Evolutionary conservation across 805 yeast species (phyloP).

Genomic region (Henningerozyma blattae): DNA sequence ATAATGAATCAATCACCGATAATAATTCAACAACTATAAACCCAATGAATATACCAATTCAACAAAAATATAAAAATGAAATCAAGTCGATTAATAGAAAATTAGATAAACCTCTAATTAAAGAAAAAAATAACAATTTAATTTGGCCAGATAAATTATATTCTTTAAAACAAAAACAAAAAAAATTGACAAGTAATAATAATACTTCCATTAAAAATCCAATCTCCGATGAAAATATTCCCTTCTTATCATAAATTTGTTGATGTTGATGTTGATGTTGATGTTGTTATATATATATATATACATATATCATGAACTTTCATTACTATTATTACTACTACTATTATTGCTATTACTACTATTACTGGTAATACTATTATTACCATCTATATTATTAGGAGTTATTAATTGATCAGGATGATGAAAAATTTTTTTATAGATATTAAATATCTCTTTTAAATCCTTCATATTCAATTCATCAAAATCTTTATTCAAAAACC

Average conservation of each 20-base stretch:
- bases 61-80: conserved; percentile 8
- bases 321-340: neutral
- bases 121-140: neutral
- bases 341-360: neutral
- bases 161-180: conserved; percentile 1
- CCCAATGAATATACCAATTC: no score
- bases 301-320: neutral
- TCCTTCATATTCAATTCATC: conserved; percentile 22
- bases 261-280: neutral
- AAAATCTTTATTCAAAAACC: conserved; percentile 3
- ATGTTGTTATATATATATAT: neutral
- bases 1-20: no score
- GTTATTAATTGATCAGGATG: neutral
- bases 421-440: conserved; percentile 14
- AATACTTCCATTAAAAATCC: neutral
- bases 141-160: conserved; percentile 1
- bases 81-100: conserved; percentile 13
- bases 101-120: conserved; percentile 11
- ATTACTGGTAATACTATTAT: no score
- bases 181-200: neutral
- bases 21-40: no score
- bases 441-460: conserved; percentile 19
- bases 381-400: no score
- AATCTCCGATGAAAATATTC: neutral
- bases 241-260: neutral